Percentiles rank a stretch among this genome's conserved stretches.
Conservation (phyloP, 1,284 basidiomycete genomes). For the Leccinum fallax region DNA sequence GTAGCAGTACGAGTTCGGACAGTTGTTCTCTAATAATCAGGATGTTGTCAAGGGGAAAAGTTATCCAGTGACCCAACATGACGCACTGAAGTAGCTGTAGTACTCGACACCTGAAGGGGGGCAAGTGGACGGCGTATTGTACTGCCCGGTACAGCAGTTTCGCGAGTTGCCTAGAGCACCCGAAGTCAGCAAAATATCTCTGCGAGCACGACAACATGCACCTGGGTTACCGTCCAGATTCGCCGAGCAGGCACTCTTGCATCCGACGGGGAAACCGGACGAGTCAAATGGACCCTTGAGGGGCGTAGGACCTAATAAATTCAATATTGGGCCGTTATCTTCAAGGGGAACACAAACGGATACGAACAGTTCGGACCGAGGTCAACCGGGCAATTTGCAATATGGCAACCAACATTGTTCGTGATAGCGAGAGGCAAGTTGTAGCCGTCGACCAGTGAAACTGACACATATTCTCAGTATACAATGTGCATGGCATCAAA, state of each 20-base stretch:
- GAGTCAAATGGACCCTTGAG: conserved; percentile 47
- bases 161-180: conserved; percentile 33
- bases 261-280: conserved; percentile 47
- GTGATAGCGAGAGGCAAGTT: conserved; percentile 50
- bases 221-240: conserved; percentile 43
- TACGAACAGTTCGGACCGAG: conserved; percentile 44
- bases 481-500: neutral
- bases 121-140: conserved; percentile 44
- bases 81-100: conserved; percentile 51
- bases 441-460: conserved; percentile 48
- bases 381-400: conserved; percentile 47
- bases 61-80: neutral
- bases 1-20: conserved; percentile 48
- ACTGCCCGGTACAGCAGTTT: conserved; percentile 41
- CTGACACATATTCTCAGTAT: conserved; percentile 21
- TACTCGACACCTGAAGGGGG: conserved; percentile 45
- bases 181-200: neutral
- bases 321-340: neutral
- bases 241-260: conserved; percentile 52
- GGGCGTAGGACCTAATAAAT: conserved; percentile 39
- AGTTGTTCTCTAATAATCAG: conserved; percentile 35
- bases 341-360: neutral
- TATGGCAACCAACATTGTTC: conserved; percentile 42
- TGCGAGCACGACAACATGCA: conserved; percentile 20
- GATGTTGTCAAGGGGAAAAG: no score